Percentiles rank a stretch among this genome's conserved stretches.
Conservation (phyloP, 176 grass and related monocot species). For the Musa acuminata region DNA sequence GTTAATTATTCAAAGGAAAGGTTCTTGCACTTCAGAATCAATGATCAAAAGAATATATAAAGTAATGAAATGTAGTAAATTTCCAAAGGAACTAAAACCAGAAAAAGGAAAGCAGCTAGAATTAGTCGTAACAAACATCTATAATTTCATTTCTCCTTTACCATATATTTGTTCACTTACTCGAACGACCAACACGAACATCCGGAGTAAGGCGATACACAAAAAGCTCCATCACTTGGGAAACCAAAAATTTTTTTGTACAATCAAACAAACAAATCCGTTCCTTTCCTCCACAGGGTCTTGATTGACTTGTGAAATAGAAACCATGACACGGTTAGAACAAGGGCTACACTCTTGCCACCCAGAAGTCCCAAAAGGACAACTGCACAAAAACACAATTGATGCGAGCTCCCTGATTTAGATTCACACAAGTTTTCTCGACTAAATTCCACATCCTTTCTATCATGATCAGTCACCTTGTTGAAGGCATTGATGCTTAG, state of each 20-base stretch:
- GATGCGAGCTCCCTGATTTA: conserved; percentile 13
- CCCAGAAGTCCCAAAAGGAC: conserved; percentile 46
- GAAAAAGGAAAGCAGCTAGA: not conserved
- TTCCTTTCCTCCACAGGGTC: conserved; percentile 14
- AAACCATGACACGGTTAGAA: conserved; percentile 41
- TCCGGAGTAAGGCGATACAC: not conserved
- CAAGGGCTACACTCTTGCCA: conserved; percentile 49
- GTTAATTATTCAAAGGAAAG: no score
- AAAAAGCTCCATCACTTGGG: not conserved
- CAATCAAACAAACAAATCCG: conserved; percentile 9
- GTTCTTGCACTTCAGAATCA: not conserved
- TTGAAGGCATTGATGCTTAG: conserved; percentile 2
- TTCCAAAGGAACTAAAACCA: not conserved
- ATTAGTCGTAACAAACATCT: not conserved
- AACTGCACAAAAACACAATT: conserved; percentile 23
- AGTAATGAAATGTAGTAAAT: not conserved
- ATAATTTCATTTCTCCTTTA: not conserved
- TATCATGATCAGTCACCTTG: not conserved
- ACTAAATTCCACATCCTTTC: not conserved
- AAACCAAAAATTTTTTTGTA: not conserved
- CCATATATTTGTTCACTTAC: conserved; percentile 1
- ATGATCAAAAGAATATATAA: not conserved
- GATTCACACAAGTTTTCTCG: not conserved
- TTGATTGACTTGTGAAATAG: conserved; percentile 27
- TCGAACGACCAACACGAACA: not conserved